Base-by-base conservation (phyloP, 169 alveolate genomes). In the Plasmodium blacklocki region DNA sequence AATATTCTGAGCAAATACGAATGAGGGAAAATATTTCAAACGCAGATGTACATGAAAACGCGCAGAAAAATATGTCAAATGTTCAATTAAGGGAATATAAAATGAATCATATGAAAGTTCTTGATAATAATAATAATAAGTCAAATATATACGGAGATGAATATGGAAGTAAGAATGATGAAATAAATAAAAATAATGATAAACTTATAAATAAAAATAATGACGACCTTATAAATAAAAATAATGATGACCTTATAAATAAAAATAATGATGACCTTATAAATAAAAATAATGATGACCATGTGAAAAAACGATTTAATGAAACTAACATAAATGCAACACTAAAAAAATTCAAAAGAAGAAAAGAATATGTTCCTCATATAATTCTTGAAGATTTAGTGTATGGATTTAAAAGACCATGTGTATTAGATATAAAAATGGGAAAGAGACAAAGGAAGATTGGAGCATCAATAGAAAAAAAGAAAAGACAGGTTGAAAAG, bases 371-470 rank as follows among this genome's bases (percentile, higher is more conserved):
- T 60, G 49, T 92, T 43, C 93, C 92, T 23, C 92, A 89, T 83
- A 93, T 93, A n/a, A 88, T 93, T 21, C 63, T 93, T 14, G 94
- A 93, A 59, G 95, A 93, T 71, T 49, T 93, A 64, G 93, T 93
- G 49, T 74, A 89, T 62, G 93, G 93, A 50, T 93, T 87, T 68
- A 73, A 59, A 78, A 87, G 91, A 60, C 94, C 94, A 26, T 93
- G 95, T 67, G 93, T 93, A 72, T 50, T 93, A 68, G 95, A 93
- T 70, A 93, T 93, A 66, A 93, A 93, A 74, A 93, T 93, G 95
- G 95, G 95, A 0, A 80, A 67, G 73, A 58, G 94, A 9, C 95
- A 93, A 90, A 67, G 95, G 67, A 93, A 83, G 47, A 63, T 91
- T 52, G 93, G 93, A 23, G 93, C 93, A 21, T 73, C 93, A 5